These are phyloP conservation scores for Monosporascus sp. DNA, from an alignment of 2,329 filamentous ascomycete species.

Conservation along the genomic window DNA sequence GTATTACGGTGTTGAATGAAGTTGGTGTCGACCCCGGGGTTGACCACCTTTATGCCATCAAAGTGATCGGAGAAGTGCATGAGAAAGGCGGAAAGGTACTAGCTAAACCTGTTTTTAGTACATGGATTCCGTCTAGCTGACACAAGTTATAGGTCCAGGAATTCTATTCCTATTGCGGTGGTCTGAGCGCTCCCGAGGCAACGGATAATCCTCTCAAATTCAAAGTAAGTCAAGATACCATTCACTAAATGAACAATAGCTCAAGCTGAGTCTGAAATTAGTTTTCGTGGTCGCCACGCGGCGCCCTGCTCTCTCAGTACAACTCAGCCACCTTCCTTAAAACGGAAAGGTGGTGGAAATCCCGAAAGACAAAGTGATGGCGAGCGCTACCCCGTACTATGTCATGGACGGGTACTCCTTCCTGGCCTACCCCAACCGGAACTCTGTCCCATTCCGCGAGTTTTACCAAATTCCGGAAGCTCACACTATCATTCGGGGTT, in stretches of 20 bases:
- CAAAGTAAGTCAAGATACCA: neutral
- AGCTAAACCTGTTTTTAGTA: no score
- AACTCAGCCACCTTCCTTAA: conserved; percentile 63
- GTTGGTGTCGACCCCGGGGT: conserved; percentile 58
- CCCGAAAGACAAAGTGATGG: conserved; percentile 52
- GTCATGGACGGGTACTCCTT: conserved; percentile 54
- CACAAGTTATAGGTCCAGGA: conserved; percentile 37
- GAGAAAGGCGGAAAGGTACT: conserved; percentile 54
- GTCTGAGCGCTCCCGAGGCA: conserved; percentile 47
- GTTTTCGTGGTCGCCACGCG: conserved; percentile 63
- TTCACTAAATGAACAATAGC: no score
- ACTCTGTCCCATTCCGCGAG: conserved; percentile 62
- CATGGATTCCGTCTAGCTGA: no score
- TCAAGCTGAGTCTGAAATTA: conserved; percentile 22
- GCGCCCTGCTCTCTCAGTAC: conserved; percentile 61
- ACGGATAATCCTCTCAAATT: neutral
- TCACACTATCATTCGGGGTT: conserved; percentile 62
- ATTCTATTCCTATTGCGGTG: conserved; percentile 64
- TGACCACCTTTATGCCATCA: conserved; percentile 57
- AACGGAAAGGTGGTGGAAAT: conserved; percentile 49
- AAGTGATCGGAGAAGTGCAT: conserved; percentile 64
- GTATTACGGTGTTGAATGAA: conserved; percentile 71
- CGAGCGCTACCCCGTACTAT: conserved; percentile 60
- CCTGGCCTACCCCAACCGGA: conserved; percentile 66
- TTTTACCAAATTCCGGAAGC: conserved; percentile 66